phyloP scores from a whole-genome alignment of 192 early-diverging fungal genomes.

The Coemansia sp. region DNA sequence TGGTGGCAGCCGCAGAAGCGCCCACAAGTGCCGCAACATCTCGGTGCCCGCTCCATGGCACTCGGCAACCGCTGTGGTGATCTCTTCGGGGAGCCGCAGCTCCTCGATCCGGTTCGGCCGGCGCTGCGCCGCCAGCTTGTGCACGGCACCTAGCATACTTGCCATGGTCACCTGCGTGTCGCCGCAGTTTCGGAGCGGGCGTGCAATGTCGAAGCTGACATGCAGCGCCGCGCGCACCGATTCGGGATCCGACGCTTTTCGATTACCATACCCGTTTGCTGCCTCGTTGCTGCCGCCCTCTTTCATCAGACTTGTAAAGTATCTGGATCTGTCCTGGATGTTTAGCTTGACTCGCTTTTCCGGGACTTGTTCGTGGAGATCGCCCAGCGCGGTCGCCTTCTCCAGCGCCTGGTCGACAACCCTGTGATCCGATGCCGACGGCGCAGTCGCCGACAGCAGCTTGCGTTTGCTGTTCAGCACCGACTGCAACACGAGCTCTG shows the following conservation, averaged over 20 bases:
- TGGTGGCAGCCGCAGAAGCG: slow-evolving; percentile 34
- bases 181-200: slow-evolving; percentile 24
- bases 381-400: slow-evolving; percentile 68
- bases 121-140: slow-evolving; percentile 18
- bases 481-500: slow-evolving; percentile 71
- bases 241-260: not conserved
- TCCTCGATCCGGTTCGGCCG: slow-evolving; percentile 49
- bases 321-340: slow-evolving; percentile 74
- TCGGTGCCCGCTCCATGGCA: slow-evolving; percentile 56
- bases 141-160: slow-evolving; percentile 24
- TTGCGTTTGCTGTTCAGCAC: slow-evolving; percentile 40
- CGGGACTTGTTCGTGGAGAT: slow-evolving; percentile 61
- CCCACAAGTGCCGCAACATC: slow-evolving; percentile 58
- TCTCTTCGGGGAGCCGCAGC: slow-evolving; percentile 35
- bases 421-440: not conserved
- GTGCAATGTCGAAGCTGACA: slow-evolving; percentile 35
- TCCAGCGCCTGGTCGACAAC: slow-evolving; percentile 52
- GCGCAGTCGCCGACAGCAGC: not conserved
- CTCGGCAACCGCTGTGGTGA: slow-evolving; percentile 34
- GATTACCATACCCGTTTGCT: not conserved
- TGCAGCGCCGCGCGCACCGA: slow-evolving; percentile 16
- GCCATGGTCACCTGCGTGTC: slow-evolving; percentile 39
- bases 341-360: slow-evolving; percentile 62
- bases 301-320: slow-evolving; percentile 71
- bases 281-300: slow-evolving; percentile 1